A percentile compares a stretch with the other conserved stretches of the same genome.
phyloP scores from a whole-genome alignment of 2,329 filamentous ascomycete genomes.

The Gyromitra esculenta region DNA sequence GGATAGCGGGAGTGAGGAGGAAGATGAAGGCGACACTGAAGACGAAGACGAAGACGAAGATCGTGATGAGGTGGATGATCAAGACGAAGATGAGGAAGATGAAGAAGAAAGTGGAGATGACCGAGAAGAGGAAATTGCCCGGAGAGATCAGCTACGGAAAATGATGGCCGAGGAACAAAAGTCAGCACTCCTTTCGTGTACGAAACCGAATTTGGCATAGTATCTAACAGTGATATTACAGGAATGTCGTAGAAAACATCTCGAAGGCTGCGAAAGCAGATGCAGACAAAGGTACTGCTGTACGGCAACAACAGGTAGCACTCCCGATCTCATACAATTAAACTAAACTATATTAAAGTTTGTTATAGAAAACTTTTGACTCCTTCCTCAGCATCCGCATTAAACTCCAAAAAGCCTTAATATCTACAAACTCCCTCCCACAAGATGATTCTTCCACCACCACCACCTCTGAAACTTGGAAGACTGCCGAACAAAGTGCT shows the following conservation, averaged over 20 bases:
- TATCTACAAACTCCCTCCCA: constrained; percentile 79
- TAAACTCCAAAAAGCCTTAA: constrained; percentile 87
- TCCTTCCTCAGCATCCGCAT: constrained; percentile 89
- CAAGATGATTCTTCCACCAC: constrained; percentile 52
- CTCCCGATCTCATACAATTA: neutral
- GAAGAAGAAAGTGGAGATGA: constrained; percentile 58
- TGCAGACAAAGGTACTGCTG: constrained; percentile 82
- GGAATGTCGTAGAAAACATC: constrained; percentile 60
- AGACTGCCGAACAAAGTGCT: constrained; percentile 84
- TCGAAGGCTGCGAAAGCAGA: constrained; percentile 77
- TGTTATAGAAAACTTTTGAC: constrained; percentile 72
- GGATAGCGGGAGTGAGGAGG: constrained; percentile 64
- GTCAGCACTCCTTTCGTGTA: constrained; percentile 66
- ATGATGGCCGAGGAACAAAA: constrained; percentile 76
- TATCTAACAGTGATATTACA: constrained; percentile 33
- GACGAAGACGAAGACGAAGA: constrained; percentile 56
- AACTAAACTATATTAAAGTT: neutral
- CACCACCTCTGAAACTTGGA: constrained; percentile 66
- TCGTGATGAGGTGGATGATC: constrained; percentile 45
- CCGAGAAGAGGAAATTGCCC: constrained; percentile 59
- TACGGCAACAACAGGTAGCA: constrained; percentile 78
- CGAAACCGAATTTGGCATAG: neutral
- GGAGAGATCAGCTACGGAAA: constrained; percentile 71
- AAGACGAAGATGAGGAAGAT: constrained; percentile 55
- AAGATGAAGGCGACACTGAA: constrained; percentile 59